Evolutionary conservation across 352 stramenopile genomes (phyloP).

Genomic region (Phytophthora europaea): DNA sequence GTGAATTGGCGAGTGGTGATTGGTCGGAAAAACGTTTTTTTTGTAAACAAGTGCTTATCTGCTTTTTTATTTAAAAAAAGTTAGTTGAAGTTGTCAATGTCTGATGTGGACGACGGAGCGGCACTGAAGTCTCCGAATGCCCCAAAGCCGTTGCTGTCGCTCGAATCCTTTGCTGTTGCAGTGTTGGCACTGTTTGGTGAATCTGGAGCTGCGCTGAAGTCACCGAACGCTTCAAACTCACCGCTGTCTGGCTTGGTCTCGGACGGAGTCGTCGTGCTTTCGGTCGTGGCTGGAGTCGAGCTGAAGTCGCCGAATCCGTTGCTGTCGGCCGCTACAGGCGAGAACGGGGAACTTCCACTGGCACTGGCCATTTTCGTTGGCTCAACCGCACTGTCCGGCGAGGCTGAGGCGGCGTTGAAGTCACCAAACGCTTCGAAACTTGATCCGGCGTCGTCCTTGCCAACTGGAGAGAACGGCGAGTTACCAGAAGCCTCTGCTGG

Average conservation of each 20-base stretch:
- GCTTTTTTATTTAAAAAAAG: constrained; percentile 34
- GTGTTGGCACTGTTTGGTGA: constrained; percentile 10
- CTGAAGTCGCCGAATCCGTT: constrained; percentile 29
- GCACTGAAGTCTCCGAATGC: constrained; percentile 37
- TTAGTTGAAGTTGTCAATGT: constrained; percentile 42
- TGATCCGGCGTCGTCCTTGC: constrained; percentile 3
- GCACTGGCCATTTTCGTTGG: constrained; percentile 2
- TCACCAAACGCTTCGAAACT: constrained; percentile 29
- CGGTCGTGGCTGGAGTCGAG: constrained; percentile 9
- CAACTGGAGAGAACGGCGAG: constrained; percentile 28
- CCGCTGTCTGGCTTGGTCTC: constrained; percentile 15
- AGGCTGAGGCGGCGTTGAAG: constrained; percentile 17
- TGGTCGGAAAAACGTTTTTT: constrained; percentile 14
- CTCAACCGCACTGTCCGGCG: constrained; percentile 4
- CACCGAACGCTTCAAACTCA: constrained; percentile 34
- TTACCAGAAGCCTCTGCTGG: constrained; percentile 6
- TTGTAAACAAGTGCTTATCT: constrained; percentile 28
- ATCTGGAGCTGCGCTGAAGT: constrained; percentile 29
- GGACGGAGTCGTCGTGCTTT: background rate
- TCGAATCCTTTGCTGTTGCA: constrained; percentile 18
- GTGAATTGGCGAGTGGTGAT: constrained; percentile 6
- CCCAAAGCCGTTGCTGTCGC: constrained; percentile 17
- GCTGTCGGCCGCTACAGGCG: constrained; percentile 16
- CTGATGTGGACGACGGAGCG: constrained; percentile 20
- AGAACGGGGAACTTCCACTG: constrained; percentile 29